Conservation (phyloP, 768 basidiomycete genomes). For the Chlorophyllum brunneum region DNA sequence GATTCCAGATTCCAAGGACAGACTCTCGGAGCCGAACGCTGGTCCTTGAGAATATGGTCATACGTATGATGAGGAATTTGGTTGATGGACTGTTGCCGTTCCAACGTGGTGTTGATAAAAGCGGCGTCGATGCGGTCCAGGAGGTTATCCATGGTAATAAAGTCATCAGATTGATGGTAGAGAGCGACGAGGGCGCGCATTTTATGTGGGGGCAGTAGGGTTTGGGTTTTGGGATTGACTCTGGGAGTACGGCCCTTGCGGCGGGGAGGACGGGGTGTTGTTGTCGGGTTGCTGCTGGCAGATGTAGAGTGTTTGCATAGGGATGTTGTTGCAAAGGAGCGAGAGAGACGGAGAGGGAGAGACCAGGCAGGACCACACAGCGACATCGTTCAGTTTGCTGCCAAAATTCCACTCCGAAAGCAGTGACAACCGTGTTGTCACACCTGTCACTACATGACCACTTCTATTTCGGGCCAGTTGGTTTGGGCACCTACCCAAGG, state of each 20-base stretch:
- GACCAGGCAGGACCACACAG: not conserved
- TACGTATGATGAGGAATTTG: slow-evolving; percentile 16
- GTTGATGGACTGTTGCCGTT: slow-evolving; percentile 1
- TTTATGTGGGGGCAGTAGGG: slow-evolving; percentile 49
- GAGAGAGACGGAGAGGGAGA: not conserved
- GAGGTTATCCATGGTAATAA: slow-evolving; percentile 71
- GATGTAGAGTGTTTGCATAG: not conserved
- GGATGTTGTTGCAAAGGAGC: not conserved
- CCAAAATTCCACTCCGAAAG: not conserved
- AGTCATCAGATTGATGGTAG: slow-evolving; percentile 71
- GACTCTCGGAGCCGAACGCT: slow-evolving; percentile 32
- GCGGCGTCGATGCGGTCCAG: slow-evolving; percentile 59
- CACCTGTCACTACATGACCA: not conserved
- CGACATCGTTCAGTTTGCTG: not conserved
- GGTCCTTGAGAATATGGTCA: slow-evolving; percentile 18
- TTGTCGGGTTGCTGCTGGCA: too few species aligned
- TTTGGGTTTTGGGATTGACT: slow-evolving; percentile 19
- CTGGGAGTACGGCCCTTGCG: slow-evolving; percentile 13
- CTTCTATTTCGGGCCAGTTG: too few species aligned
- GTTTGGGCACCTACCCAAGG: too few species aligned
- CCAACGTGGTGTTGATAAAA: slow-evolving; percentile 34
- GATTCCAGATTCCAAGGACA: slow-evolving; percentile 31
- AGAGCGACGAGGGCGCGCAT: slow-evolving; percentile 73
- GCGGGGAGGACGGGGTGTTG: not conserved
- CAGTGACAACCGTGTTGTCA: not conserved